Evolutionary conservation across 768 basidiomycete genomes (phyloP), one percentile per base, ranked within the genome.

Genomic region (Termitomyces sp.): DNA sequence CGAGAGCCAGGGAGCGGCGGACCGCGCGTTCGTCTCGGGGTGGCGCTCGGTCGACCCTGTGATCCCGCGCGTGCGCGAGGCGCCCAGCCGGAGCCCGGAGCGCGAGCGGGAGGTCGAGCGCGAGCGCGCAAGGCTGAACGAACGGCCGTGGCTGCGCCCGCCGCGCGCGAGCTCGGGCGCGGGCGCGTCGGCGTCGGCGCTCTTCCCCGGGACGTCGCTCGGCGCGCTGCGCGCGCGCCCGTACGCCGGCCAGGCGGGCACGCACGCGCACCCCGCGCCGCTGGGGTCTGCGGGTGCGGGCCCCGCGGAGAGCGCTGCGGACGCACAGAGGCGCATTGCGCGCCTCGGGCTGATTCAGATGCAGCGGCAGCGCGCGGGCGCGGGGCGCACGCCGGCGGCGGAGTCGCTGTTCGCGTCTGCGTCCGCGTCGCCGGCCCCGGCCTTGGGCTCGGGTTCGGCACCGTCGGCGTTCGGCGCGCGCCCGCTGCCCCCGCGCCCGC

Each of bases 221-320:
- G 53, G 22, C 12, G 46, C 47, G 16, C 47, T 58, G 10, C 57
- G 58, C 18, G 48, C 58, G 15, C 61, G 61, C 8, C 58, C 61
- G 4, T 62, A 59, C 29, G 61, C 53, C 24, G 41, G 52, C 34
- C 55, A 59, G 8, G 50, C 58, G 13, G 52, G 52, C 29, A 42
- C 49, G 20, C 55, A 60, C n/a, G 33, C 41, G n/a, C n/a, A n/a
- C n/a, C n/a, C n/a, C n/a, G n/a, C n/a, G n/a, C n/a, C 49, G 4
- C 24, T 79, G 72, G 36, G 76, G 74, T 0, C 73, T 77, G 45
- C 33, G 13, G 22, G 31, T 0, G 72, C 77, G 13, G 22, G 31
- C 1, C 72, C 77, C 41, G 71, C 73, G 1, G 80, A 81, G 62
- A 80, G 70, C 58, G 74, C 75, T 2, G 72, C 72, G 12, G 80